These are phyloP conservation scores for Rhizophora apiculata DNA, from an alignment of 345 rosid genomes.

Conservation along the genomic window DNA sequence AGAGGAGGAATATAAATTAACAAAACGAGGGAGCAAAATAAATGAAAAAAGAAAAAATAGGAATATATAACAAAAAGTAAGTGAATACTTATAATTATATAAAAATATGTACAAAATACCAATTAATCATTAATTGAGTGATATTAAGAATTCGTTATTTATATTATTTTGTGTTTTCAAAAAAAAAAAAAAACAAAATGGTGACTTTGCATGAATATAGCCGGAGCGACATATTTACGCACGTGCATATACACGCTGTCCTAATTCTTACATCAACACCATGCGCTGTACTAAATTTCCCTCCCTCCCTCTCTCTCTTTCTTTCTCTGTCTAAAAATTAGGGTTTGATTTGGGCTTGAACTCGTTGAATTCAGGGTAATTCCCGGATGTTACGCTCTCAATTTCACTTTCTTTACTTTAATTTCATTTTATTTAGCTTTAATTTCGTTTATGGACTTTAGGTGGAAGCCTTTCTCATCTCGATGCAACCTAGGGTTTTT, in stretches of 20 bases:
- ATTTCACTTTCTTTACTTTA: slow-evolving; percentile 14
- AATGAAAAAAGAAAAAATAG: too few relatives aligned
- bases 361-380: slow-evolving; percentile 29
- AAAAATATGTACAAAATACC: too few relatives aligned
- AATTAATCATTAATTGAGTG: too few relatives aligned
- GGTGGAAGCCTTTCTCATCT: background rate
- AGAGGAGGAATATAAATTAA: too few relatives aligned
- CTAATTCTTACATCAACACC: too few relatives aligned
- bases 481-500: slow-evolving; percentile 20
- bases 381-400: background rate
- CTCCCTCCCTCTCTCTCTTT: too few relatives aligned
- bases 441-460: background rate
- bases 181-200: background rate
- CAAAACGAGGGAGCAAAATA: too few relatives aligned
- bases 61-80: too few relatives aligned
- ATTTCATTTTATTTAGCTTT: slow-evolving; percentile 1
- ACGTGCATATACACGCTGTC: background rate
- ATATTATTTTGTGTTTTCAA: too few relatives aligned
- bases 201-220: slow-evolving; percentile 2
- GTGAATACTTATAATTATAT: too few relatives aligned
- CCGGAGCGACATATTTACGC: background rate
- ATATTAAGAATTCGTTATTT: too few relatives aligned
- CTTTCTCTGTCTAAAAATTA: background rate
- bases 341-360: slow-evolving; percentile 29
- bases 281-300: too few relatives aligned